Conservation (phyloP, 352 stramenopile genomes). For the Globisporangium paroecandrum region DNA sequence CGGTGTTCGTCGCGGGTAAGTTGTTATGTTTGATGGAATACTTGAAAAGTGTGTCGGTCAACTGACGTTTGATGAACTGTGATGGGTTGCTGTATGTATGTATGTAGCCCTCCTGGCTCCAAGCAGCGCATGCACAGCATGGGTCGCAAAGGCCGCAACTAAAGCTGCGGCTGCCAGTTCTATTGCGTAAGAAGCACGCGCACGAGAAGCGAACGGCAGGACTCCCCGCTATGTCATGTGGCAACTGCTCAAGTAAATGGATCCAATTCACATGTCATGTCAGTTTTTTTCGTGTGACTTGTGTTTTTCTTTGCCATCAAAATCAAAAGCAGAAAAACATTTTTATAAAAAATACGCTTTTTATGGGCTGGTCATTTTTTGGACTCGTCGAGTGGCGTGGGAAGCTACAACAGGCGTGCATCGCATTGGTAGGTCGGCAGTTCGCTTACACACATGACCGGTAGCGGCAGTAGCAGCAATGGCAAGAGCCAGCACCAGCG, state of each 20-base stretch:
- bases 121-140: conserved; percentile 48
- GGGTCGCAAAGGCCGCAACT: conserved; percentile 61
- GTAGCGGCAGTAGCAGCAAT: conserved; percentile 8
- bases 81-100: background rate
- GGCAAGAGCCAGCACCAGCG: background rate
- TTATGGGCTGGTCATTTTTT: no score
- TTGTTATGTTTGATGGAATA: background rate
- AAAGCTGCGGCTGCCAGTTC: conserved; percentile 2
- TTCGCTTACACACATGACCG: conserved; percentile 7
- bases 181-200: background rate
- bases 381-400: background rate
- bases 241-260: background rate
- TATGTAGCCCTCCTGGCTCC: conserved; percentile 18
- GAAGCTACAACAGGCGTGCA: background rate
- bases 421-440: conserved; percentile 5
- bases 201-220: background rate
- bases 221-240: background rate
- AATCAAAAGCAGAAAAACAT: no score
- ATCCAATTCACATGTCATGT: background rate
- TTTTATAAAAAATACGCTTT: no score
- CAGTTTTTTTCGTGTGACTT: background rate
- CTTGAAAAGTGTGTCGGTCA: background rate
- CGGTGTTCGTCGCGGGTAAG: conserved; percentile 42
- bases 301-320: background rate
- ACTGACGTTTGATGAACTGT: background rate